A percentile compares a stretch with the other conserved stretches of the same genome.
Conservation (phyloP, 192 early-diverging fungal genomes). For the Coemansia biformis region DNA sequence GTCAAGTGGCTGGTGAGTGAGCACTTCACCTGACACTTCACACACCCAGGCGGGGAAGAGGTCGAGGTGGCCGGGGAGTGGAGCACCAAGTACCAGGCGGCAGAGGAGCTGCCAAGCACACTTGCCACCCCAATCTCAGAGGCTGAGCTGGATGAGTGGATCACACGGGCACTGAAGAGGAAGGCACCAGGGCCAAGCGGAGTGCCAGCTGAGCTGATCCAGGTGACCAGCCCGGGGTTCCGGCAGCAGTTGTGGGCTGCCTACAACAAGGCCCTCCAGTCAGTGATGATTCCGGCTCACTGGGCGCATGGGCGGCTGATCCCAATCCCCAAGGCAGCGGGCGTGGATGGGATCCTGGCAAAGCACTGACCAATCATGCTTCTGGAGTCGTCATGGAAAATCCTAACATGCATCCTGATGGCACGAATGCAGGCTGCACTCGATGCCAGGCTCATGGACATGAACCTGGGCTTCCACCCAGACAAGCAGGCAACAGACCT, state of each 20-base stretch:
- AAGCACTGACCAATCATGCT: constrained; percentile 6
- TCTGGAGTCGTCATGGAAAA: background rate
- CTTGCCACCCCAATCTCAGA: background rate
- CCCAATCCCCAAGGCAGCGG: constrained; percentile 4
- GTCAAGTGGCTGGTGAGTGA: too few relatives aligned
- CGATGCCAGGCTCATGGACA: background rate
- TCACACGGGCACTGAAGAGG: background rate
- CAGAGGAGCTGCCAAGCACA: background rate
- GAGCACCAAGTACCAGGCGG: background rate
- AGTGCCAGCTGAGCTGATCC: background rate
- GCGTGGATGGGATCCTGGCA: background rate
- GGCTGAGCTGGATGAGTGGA: constrained; percentile 3
- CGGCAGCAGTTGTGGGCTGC: background rate
- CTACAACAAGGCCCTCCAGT: background rate
- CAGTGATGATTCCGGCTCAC: background rate
- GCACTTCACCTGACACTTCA: background rate
- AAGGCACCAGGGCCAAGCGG: constrained; percentile 6
- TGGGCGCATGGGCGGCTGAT: constrained; percentile 2
- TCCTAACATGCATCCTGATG: constrained; percentile 3
- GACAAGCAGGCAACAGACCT: constrained; percentile 8
- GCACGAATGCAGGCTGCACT: background rate
- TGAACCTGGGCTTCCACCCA: constrained; percentile 4
- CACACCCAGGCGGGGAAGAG: background rate
- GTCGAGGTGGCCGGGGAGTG: background rate
- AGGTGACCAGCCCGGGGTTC: background rate